Evolutionary conservation across 2,329 filamentous ascomycete genomes (phyloP).

Genomic region (Aspergillus sp.): DNA sequence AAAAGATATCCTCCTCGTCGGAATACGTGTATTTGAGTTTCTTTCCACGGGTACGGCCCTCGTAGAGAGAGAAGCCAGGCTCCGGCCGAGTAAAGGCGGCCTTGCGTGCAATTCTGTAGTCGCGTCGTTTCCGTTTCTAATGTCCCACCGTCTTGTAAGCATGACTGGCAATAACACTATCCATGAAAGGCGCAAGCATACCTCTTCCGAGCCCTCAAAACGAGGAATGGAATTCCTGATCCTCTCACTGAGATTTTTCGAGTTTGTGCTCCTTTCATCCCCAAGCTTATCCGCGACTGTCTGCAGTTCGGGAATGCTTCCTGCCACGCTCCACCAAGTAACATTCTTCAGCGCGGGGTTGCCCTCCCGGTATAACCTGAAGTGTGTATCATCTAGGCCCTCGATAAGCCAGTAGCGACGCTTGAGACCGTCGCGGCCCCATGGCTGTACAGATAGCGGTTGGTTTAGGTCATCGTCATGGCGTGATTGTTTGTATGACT

Average conservation of each 20-base stretch:
- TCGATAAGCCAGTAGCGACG: conserved; percentile 90
- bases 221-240: conserved; percentile 74
- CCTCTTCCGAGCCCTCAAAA: conserved; percentile 89
- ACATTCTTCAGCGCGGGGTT: conserved; percentile 68
- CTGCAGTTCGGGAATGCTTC: conserved; percentile 78
- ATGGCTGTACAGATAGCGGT: conserved; percentile 78
- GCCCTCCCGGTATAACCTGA: conserved; percentile 88
- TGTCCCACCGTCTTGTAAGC: conserved; percentile 7
- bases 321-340: conserved; percentile 90
- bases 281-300: conserved; percentile 67
- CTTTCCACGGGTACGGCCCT: conserved; percentile 92
- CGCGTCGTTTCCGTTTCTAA: conserved; percentile 83
- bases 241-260: conserved; percentile 66
- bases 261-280: conserved; percentile 71
- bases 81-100: conserved; percentile 82
- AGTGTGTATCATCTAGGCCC: conserved; percentile 86
- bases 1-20: conserved; percentile 69
- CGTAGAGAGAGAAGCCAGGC: conserved; percentile 84
- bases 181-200: conserved; percentile 33
- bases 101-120: conserved; percentile 79
- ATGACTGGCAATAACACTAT: conserved; percentile 1
- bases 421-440: conserved; percentile 84
- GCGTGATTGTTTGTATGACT: conserved; percentile 79
- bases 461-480: conserved; percentile 74
- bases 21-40: conserved; percentile 94